phyloP scores from a whole-genome alignment of 352 stramenopile species.

The Thraustochytrium sp. region DNA sequence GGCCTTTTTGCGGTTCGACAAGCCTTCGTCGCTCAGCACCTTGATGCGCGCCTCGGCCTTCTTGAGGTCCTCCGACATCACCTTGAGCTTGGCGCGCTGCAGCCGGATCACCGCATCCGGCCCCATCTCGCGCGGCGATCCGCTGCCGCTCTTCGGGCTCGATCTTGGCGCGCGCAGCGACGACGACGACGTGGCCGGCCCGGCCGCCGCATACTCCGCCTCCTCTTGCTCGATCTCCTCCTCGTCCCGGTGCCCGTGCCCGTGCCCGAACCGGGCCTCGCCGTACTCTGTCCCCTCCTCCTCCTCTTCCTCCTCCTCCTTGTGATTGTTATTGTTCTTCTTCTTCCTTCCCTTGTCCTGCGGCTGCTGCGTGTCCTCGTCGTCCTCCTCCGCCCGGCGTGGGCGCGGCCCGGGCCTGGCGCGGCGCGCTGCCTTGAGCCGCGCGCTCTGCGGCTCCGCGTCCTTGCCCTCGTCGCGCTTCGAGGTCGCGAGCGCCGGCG shows the following conservation, averaged over 20 bases:
- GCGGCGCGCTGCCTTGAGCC: background rate
- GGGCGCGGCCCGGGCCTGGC: background rate
- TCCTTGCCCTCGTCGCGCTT: background rate
- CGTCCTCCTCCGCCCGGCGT: background rate
- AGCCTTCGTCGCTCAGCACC: background rate
- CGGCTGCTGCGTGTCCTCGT: too few relatives aligned
- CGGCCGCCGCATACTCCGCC: too few relatives aligned
- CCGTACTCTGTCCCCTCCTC: too few relatives aligned
- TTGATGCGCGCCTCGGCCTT: conserved; percentile 10
- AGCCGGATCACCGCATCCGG: conserved; percentile 23
- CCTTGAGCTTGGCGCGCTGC: conserved; percentile 38
- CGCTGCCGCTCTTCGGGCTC: background rate
- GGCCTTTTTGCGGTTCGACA: background rate
- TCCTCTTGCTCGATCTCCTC: background rate
- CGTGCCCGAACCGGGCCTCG: too few relatives aligned
- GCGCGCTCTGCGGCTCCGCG: background rate
- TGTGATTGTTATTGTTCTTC: background rate
- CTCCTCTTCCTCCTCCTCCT: too few relatives aligned
- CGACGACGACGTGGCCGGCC: too few relatives aligned
- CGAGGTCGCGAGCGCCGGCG: background rate
- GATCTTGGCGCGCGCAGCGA: too few relatives aligned
- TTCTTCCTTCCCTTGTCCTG: background rate
- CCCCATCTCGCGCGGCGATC: background rate
- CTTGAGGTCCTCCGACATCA: conserved; percentile 3
- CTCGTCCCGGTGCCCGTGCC: too few relatives aligned